Base-by-base conservation (phyloP, 129 eudicot species). In the Flaveria linearis region DNA sequence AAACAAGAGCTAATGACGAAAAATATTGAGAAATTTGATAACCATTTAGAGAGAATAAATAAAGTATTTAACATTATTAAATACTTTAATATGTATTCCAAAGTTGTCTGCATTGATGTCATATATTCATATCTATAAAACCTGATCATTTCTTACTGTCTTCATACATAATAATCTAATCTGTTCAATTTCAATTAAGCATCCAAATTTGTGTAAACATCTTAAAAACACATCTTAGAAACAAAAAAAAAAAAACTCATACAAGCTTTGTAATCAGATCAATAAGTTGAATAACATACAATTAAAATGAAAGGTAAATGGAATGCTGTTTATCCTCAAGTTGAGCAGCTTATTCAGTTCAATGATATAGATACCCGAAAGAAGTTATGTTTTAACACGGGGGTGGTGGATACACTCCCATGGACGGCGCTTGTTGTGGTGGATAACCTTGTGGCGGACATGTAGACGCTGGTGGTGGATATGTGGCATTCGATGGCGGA, bases 321-420 rank as follows among this genome's bases (percentile, higher is more conserved):
- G 22, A 25, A 64, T 33, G 73, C 16, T 45, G 70, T 75, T 47
- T 75, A 75, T 50, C 65, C 41, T 64, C 73, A 75, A 75, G 62
- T 62, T 63, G 72, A 64, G 72, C 80, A 67, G 25, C 18, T 51
- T 76, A 66, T 76, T 76, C 28, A 52, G 42, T 65, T 36, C 53
- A 66, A 52, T 52, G 66, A 76, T 52, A 66, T 26, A 51, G 3
- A 13, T 18, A 49, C 42, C 52, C 36, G 16, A 64, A 65, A 50
- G 39, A 11, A 51, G 66, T 36, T n/a, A 36, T 16, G 7, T 13
- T 33, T 26, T 66, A 76, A 71, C 66, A 76, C 8, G 80, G 80
- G 12, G 80, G 73, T 45, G 73, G 73, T 2, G 73, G 73, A 43
- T 68, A 66, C 71, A 63, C 69, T 63, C 69, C 69, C 33, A 63